These are phyloP conservation scores for Iberis pinnata DNA, from an alignment of 345 rosid genomes.

Conservation along the genomic window DNA sequence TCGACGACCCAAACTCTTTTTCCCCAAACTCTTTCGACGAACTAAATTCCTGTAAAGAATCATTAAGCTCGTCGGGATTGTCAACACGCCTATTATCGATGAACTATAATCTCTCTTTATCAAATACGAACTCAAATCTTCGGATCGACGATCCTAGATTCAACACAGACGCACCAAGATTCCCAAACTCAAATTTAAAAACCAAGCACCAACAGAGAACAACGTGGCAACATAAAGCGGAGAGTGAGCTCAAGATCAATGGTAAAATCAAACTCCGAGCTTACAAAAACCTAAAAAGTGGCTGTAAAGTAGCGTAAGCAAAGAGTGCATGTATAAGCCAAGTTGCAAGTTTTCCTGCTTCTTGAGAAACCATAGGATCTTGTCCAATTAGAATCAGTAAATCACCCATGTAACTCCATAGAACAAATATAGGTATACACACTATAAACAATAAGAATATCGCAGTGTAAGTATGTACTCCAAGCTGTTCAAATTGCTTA, in stretches of 20 bases:
- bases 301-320: constrained; percentile 54
- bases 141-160: too few relatives aligned
- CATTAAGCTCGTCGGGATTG: too few relatives aligned
- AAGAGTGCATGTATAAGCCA: constrained; percentile 60
- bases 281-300: constrained; percentile 49
- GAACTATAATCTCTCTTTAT: too few relatives aligned
- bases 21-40: too few relatives aligned
- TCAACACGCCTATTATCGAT: too few relatives aligned
- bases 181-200: constrained; percentile 38
- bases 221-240: constrained; percentile 39
- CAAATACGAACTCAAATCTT: too few relatives aligned
- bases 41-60: too few relatives aligned
- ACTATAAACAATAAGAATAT: constrained; percentile 37
- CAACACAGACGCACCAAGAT: constrained; percentile 50
- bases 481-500: constrained; percentile 45
- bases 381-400: constrained; percentile 46
- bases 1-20: too few relatives aligned
- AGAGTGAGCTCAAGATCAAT: constrained; percentile 44
- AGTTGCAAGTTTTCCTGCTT: constrained; percentile 44
- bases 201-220: constrained; percentile 53
- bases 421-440: constrained; percentile 44
- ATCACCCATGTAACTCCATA: constrained; percentile 51
- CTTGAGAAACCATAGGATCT: constrained; percentile 51
- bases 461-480: constrained; percentile 52
- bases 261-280: constrained; percentile 50